These are phyloP conservation scores for Ramaria sp. DNA, from an alignment of 768 basidiomycete species.

Conservation along the genomic window DNA sequence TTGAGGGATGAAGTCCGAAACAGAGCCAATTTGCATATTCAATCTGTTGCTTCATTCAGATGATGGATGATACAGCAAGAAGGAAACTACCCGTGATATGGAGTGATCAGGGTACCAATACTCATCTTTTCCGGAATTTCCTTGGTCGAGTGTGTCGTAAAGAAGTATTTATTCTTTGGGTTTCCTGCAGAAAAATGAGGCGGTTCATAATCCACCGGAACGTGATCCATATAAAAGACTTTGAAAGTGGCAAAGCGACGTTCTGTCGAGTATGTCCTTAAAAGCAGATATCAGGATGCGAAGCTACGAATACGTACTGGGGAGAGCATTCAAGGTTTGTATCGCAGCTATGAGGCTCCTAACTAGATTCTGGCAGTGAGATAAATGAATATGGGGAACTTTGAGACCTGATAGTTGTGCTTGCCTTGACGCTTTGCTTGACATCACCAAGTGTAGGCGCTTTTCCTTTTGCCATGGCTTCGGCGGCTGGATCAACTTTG, in stretches of 20 bases:
- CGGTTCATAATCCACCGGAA: slow-evolving; percentile 78
- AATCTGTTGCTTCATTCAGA: slow-evolving; percentile 33
- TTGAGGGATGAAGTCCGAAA: slow-evolving; percentile 63
- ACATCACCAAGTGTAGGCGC: slow-evolving; percentile 71
- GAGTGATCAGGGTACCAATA: slow-evolving; percentile 57
- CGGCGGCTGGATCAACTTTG: slow-evolving; percentile 43
- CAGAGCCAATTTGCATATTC: slow-evolving; percentile 59
- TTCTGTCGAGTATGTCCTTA: slow-evolving; percentile 27
- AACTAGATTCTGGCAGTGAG: slow-evolving; percentile 45
- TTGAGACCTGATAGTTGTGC: neutral
- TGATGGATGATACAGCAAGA: neutral
- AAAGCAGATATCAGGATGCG: neutral
- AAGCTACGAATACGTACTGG: slow-evolving; percentile 38
- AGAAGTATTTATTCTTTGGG: slow-evolving; percentile 60
- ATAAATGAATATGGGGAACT: neutral
- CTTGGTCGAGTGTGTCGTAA: slow-evolving; percentile 61
- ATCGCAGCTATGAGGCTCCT: slow-evolving; percentile 73
- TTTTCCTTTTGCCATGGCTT: slow-evolving; percentile 48
- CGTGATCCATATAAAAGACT: slow-evolving; percentile 68
- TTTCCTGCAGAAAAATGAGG: slow-evolving; percentile 69
- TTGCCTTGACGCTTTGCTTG: slow-evolving; percentile 70
- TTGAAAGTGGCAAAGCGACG: slow-evolving; percentile 86
- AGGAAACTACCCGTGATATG: slow-evolving; percentile 49
- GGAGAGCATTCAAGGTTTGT: slow-evolving; percentile 67
- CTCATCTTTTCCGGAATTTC: slow-evolving; percentile 68